Percentiles rank a stretch among this genome's conserved stretches.
Conservation (phyloP, 2,329 filamentous ascomycete genomes). For the Calonectria multiphialidica region DNA sequence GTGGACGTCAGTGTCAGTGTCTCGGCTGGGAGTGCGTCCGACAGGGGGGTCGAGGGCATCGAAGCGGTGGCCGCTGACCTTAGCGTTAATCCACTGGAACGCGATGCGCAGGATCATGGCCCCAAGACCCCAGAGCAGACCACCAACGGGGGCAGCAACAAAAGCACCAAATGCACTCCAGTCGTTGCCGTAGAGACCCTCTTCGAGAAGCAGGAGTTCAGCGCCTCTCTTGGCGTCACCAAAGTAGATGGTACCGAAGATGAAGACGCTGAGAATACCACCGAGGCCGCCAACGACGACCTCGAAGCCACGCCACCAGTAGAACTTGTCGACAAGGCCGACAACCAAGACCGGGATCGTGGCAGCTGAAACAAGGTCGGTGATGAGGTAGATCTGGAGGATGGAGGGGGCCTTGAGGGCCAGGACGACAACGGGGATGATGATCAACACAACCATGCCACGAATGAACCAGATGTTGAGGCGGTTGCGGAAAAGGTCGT, state of each 20-base stretch:
- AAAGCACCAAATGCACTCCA: slow-evolving; percentile 90
- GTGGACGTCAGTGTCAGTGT: slow-evolving; percentile 47
- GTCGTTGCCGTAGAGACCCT: slow-evolving; percentile 81
- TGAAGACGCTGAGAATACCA: slow-evolving; percentile 82
- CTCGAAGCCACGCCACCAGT: slow-evolving; percentile 85
- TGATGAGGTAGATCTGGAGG: slow-evolving; percentile 86
- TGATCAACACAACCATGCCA: slow-evolving; percentile 75
- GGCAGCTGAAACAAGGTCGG: slow-evolving; percentile 82
- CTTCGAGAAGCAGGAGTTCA: slow-evolving; percentile 77
- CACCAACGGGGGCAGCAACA: slow-evolving; percentile 82
- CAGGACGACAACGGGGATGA: slow-evolving; percentile 79
- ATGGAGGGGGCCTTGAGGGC: slow-evolving; percentile 81
- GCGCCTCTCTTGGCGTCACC: slow-evolving; percentile 73
- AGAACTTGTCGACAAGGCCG: slow-evolving; percentile 77
- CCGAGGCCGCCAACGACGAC: slow-evolving; percentile 83
- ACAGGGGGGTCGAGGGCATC: slow-evolving; percentile 72
- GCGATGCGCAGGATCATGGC: slow-evolving; percentile 71
- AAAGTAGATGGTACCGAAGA: slow-evolving; percentile 85
- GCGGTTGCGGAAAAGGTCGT: slow-evolving; percentile 86
- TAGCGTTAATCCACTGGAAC: slow-evolving; percentile 70
- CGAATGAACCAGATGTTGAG: slow-evolving; percentile 83
- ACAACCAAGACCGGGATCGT: slow-evolving; percentile 81
- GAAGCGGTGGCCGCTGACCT: slow-evolving; percentile 71
- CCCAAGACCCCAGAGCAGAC: slow-evolving; percentile 76
- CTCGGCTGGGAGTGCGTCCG: slow-evolving; percentile 43